phyloP scores from a whole-genome alignment of 139 green algal species.

The Nannochloris sp. region DNA sequence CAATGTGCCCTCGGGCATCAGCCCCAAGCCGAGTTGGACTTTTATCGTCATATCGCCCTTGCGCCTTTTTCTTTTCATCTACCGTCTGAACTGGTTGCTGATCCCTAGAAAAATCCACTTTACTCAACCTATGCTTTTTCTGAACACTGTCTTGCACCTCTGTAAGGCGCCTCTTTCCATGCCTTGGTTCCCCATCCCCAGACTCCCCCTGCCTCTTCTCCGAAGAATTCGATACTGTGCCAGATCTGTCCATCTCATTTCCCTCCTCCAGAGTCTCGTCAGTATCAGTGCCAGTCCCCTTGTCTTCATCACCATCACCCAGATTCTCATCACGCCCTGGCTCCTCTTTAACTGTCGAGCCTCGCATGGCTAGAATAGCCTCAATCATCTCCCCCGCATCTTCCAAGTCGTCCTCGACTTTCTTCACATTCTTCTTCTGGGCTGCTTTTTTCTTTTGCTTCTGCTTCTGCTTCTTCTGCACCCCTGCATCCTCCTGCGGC shows the following conservation, averaged over 20 bases:
- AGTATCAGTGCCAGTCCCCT: conserved; percentile 3
- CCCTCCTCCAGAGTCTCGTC: too few species aligned
- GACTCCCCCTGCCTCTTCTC: too few species aligned
- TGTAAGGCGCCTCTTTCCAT: too few species aligned
- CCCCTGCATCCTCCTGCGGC: neutral
- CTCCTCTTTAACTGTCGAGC: neutral
- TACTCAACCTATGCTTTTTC: neutral
- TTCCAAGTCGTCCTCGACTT: neutral
- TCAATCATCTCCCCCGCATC: neutral
- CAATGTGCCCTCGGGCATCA: neutral
- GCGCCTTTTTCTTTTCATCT: neutral
- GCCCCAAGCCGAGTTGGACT: neutral
- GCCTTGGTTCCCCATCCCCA: too few species aligned
- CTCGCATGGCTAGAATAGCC: neutral
- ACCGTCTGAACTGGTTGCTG: neutral
- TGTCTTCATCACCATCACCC: neutral
- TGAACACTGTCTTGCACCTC: neutral
- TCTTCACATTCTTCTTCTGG: neutral
- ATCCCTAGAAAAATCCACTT: neutral
- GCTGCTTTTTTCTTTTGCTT: neutral
- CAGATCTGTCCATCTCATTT: too few species aligned
- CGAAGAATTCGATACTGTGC: too few species aligned
- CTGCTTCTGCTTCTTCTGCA: neutral
- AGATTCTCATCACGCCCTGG: neutral
- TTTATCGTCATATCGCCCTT: neutral